Evolutionary conservation across 768 basidiomycete genomes (phyloP).

Genomic region (Dacryopinax spathularia): DNA sequence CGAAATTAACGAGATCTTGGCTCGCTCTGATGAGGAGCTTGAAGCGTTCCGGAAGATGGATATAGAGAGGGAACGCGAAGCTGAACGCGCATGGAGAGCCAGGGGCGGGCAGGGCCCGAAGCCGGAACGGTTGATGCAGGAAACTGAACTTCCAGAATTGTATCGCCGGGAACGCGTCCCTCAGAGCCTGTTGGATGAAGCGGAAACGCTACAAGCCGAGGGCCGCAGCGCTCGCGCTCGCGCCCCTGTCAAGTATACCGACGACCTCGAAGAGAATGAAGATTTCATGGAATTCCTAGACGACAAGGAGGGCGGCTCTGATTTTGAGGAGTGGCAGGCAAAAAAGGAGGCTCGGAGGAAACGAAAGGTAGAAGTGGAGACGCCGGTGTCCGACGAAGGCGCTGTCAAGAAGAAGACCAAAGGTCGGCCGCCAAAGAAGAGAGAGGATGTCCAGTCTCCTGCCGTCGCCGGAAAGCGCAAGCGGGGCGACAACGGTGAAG

Average conservation of each 20-base stretch:
- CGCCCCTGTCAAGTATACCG: conserved; percentile 28
- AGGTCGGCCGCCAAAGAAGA: conserved; percentile 77
- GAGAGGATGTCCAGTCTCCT: conserved; percentile 49
- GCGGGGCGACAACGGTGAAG: conserved; percentile 53
- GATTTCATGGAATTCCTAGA: conserved; percentile 16
- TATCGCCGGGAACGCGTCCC: conserved; percentile 50
- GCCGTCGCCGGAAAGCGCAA: conserved; percentile 46
- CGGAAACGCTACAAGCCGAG: neutral
- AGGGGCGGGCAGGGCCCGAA: conserved; percentile 64
- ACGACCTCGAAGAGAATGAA: conserved; percentile 44
- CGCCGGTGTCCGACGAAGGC: conserved; percentile 16
- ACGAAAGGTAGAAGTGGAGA: conserved; percentile 6
- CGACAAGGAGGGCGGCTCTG: neutral
- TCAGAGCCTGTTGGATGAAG: neutral
- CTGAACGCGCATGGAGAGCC: conserved; percentile 50
- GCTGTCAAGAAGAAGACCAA: conserved; percentile 35
- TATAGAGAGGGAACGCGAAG: conserved; percentile 55
- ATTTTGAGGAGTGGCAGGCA: neutral
- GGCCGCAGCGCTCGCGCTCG: neutral
- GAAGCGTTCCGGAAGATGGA: conserved; percentile 73
- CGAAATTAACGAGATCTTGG: conserved; percentile 84
- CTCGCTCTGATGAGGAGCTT: conserved; percentile 68
- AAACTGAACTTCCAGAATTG: conserved; percentile 84
- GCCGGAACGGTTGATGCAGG: conserved; percentile 59
- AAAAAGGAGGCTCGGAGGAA: neutral